Base-by-base conservation (phyloP, 1,284 basidiomycete species). In the Macrocybe sp. region DNA sequence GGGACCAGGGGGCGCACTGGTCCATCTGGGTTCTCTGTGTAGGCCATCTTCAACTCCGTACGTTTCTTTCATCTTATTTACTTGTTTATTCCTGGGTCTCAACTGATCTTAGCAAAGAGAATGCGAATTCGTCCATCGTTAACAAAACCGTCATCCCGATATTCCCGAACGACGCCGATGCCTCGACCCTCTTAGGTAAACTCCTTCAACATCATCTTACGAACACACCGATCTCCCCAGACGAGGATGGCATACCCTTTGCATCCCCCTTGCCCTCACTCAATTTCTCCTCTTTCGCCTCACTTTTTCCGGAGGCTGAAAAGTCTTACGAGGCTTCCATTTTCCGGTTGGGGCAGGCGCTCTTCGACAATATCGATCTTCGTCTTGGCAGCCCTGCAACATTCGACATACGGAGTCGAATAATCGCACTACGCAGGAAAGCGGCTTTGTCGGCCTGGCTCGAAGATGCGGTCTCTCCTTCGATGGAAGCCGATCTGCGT, bases 371-470 rank as follows among this genome's bases (percentile, higher is more conserved):
- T 30, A 73, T 96, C 32, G 74, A 82, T 37, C 72, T 92, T n/a
- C 78, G 78, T 7, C 64, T 88, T 0, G 68, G 70, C 7, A 66
- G 66, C n/a, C 69, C 75, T 2, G 74, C 80, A 30, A 72, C 82
- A 0, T 69, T 75, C 0, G 79, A 85, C 46, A 71, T 86, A 32
- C 71, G 76, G 14, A 76, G 83, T 52, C 78, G 83, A 9, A 70
- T 91, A 32, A 66, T 67, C 35, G 62, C 72, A 35, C 67, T 97
- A 10, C 81, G 89, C 45, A 81, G 96, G 37, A 92, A 93, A 62
- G 78, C 83, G 31, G 88, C 86, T 0, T 67, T 98, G 10, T 92
- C 92, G 4, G 74, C 80, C 37, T 98, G 96, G 96, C 74, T 98
- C 3, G 79, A 89, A 62, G 75, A 81, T 7, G 80, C 83, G 1